These are phyloP conservation scores for Talaromyces thailandensis DNA, from an alignment of 495 filamentous ascomycete species.

Conservation along the genomic window DNA sequence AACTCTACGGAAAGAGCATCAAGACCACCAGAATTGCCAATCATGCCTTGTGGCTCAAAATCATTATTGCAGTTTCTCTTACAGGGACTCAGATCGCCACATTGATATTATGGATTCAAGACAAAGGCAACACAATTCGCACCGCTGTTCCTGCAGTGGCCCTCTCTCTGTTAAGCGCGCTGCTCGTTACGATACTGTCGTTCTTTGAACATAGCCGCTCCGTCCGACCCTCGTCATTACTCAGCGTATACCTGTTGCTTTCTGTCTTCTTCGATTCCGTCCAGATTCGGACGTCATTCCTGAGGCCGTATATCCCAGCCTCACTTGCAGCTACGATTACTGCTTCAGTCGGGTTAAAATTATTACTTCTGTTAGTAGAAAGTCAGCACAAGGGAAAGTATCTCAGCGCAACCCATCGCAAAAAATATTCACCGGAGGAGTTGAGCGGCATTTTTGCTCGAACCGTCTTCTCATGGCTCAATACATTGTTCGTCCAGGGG, in stretches of 20 bases:
- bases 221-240: conserved; percentile 38
- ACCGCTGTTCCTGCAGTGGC: conserved; percentile 4
- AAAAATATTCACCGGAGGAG: conserved; percentile 34
- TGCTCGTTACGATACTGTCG: conserved; percentile 26
- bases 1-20: conserved; percentile 13
- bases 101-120: neutral
- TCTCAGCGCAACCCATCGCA: conserved; percentile 18
- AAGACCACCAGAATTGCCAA: conserved; percentile 26
- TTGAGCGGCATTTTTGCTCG: conserved; percentile 30
- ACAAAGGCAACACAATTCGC: conserved; percentile 1
- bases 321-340: conserved; percentile 25
- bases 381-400: conserved; percentile 31
- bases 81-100: neutral
- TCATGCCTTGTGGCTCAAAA: conserved; percentile 19
- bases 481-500: conserved; percentile 26
- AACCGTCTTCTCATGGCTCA: conserved; percentile 36
- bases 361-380: conserved; percentile 33
- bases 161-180: neutral
- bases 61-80: neutral
- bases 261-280: conserved; percentile 39
- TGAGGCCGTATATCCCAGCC: conserved; percentile 5
- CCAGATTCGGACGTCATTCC: conserved; percentile 38
- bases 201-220: conserved; percentile 35
- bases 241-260: conserved; percentile 42
- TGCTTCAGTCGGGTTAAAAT: conserved; percentile 27